Evolutionary conservation across 176 grass and related monocot genomes (phyloP).

Genomic region (Juncus effusus): DNA sequence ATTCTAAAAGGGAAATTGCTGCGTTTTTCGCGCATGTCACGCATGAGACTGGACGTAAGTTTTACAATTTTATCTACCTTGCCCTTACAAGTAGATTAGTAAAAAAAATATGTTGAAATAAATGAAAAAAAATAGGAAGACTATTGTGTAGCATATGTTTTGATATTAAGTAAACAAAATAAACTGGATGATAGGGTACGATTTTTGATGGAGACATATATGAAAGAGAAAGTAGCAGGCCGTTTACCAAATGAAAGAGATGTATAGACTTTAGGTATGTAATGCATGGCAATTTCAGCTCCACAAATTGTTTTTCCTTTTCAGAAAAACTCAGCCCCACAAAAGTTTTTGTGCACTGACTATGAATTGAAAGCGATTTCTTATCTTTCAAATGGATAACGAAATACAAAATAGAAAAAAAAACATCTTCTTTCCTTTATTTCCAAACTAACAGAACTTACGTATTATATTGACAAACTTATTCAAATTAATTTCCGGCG

Average conservation of each 20-base stretch:
- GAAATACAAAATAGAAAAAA: no score
- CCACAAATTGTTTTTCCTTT: no score
- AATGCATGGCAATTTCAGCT: no score
- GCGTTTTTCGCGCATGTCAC: constrained; percentile 78
- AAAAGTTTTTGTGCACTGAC: neutral
- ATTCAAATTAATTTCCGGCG: no score
- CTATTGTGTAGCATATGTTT: neutral
- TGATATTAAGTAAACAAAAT: neutral
- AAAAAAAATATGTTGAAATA: neutral
- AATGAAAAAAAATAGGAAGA: neutral
- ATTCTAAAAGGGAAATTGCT: constrained; percentile 77
- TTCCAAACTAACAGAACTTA: no score
- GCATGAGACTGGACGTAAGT: constrained; percentile 79
- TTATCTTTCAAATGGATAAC: no score
- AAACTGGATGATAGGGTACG: neutral
- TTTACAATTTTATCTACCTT: neutral
- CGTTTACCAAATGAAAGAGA: no score
- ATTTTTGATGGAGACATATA: neutral
- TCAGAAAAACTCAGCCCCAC: neutral
- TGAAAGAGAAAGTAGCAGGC: no score
- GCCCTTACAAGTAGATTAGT: neutral
- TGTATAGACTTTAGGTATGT: no score
- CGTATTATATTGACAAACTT: no score
- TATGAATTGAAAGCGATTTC: no score
- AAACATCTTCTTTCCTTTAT: no score